Conservation (phyloP, 2,329 filamentous ascomycete species). For the Verticillium longisporum region DNA sequence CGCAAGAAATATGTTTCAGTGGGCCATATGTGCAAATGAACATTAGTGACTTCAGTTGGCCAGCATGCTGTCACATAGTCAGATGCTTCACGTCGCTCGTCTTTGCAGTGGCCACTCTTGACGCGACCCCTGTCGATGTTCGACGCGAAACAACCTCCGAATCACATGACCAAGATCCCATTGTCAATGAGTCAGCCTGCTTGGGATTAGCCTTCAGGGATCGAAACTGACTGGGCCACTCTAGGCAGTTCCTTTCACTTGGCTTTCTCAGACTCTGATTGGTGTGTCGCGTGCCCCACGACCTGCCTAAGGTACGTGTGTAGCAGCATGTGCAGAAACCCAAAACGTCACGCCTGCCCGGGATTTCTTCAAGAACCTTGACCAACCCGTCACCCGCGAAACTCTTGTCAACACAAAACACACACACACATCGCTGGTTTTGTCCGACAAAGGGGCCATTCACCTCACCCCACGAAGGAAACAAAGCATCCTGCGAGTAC, state of each 20-base stretch:
- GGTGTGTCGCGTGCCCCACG: background rate
- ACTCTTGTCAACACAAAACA: background rate
- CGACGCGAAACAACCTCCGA: constrained; percentile 11
- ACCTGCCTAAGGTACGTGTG: constrained; percentile 1
- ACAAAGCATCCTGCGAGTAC: background rate
- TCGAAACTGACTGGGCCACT: too few species aligned
- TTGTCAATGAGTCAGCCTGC: background rate
- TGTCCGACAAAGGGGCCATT: background rate
- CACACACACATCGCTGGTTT: background rate
- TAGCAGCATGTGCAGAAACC: background rate
- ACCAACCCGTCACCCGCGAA: background rate
- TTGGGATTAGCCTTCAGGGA: too few species aligned
- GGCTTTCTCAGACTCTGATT: background rate
- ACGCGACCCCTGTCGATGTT: background rate
- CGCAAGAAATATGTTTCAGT: background rate
- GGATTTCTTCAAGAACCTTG: background rate
- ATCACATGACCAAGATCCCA: constrained; percentile 4
- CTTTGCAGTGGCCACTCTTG: constrained; percentile 1
- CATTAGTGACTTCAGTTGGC: background rate
- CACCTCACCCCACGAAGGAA: background rate
- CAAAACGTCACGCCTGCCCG: background rate
- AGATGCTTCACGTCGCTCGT: background rate
- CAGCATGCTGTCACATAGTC: background rate
- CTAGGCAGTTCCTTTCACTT: background rate
- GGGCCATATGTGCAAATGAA: background rate